A percentile compares a stretch with the other conserved stretches of the same genome.
phyloP scores from a whole-genome alignment of 805 yeast species.

The Clavispora fructus region DNA sequence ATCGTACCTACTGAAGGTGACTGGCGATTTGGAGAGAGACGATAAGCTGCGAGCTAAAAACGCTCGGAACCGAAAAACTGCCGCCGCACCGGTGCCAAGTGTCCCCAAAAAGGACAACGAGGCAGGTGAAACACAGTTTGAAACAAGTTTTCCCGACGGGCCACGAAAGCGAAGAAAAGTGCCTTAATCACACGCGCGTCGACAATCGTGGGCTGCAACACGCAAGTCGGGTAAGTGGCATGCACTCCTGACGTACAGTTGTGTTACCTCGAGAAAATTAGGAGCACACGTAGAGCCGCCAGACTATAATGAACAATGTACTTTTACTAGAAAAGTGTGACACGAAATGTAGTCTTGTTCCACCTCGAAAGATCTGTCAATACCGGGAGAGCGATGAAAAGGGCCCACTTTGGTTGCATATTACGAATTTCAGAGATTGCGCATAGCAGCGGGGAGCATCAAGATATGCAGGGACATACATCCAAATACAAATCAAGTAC shows the following conservation, averaged over 20 bases:
- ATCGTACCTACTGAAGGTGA: constrained; percentile 70
- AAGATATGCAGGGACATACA: background rate
- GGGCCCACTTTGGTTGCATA: too few species aligned
- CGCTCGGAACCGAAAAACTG: constrained; percentile 30
- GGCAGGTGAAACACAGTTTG: background rate
- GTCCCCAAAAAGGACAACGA: constrained; percentile 6
- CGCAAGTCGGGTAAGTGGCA: too few species aligned
- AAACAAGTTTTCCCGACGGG: constrained; percentile 1
- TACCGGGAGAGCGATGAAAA: too few species aligned
- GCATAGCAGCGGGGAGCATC: background rate
- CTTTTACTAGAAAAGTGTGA: too few species aligned
- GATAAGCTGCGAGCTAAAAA: constrained; percentile 36
- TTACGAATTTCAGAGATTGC: background rate
- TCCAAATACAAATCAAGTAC: background rate
- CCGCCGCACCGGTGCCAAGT: constrained; percentile 37
- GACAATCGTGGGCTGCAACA: background rate
- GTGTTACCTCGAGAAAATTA: background rate
- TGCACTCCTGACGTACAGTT: background rate
- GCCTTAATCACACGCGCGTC: background rate
- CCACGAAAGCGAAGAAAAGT: constrained; percentile 3
- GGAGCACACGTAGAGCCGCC: too few species aligned
- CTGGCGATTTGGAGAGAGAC: constrained; percentile 72
- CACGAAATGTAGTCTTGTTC: too few species aligned
- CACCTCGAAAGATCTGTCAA: too few species aligned
- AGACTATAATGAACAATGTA: too few species aligned